Base-by-base conservation (phyloP, 176 grass and related monocot genomes). In the Musa troglodytarum region DNA sequence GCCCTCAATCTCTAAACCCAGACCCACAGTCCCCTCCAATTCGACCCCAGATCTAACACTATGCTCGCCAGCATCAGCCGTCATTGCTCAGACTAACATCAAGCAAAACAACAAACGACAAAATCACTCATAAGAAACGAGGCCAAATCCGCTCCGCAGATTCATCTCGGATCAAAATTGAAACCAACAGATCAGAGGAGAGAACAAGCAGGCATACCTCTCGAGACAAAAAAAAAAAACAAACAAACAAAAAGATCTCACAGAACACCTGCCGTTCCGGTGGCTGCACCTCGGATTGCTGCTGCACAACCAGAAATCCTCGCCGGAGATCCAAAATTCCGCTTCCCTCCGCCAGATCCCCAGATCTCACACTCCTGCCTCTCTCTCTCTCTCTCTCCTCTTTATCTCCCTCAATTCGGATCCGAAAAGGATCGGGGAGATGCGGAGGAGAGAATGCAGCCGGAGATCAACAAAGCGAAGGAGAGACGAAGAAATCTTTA, bases 1-100 rank as follows among this genome's bases (percentile, higher is more conserved):
- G 25, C 15, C 52, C 19, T 69, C 77, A 22, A 10, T 58, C 65
- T 19, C 26, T 34, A 56, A 23, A 52, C 56, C 69, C 28, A 25
- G 9, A 11, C 10, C 53, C 19, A 1, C 77, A 83, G 82, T 77
- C 54, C 61, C 74, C n/a, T 63, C 49, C 52, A 85, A 85, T 81
- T 81, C 80, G 77, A 76, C 80, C 70, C 67, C 77, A 1, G 71
- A 77, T 58, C 80, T 83, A 77, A 65, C 85, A 75, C 55, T 73
- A 81, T 65, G 69, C 57, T 83, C 71, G 49, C 62, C 76, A 63
- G 76, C 80, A 70, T 91, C 77, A 69, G 85, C 85, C 82, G 89
- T 83, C 85, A 88, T 91, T 81, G 83, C 80, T 58, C 16, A 66
- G 51, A 69, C 76, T 65, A 71, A 70, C 76, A 87, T 75, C 76